Percentiles rank a stretch among this genome's conserved stretches.
Conservation (phyloP, 73 alveolate genomes). For the Paramecium caudatum region DNA sequence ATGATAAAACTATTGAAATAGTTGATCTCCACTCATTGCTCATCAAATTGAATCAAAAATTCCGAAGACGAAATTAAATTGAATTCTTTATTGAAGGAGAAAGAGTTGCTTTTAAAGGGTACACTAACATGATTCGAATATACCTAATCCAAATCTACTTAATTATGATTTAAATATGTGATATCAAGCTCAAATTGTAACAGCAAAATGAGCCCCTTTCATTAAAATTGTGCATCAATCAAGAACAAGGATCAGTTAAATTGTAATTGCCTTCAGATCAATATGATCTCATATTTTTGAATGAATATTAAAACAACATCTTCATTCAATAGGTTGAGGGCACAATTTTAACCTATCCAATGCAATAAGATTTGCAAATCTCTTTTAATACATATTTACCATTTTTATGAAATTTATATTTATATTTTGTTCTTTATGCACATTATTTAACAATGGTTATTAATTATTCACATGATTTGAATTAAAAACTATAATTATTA, state of each 20-base stretch:
- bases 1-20: conserved; percentile 9
- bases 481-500: too few species aligned
- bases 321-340: neutral
- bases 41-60: neutral
- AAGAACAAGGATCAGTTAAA: neutral
- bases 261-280: neutral
- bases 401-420: too few species aligned
- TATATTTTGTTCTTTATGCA: too few species aligned
- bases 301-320: neutral
- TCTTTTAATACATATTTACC: neutral
- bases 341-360: neutral
- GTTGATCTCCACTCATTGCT: neutral
- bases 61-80: neutral
- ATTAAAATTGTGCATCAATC: neutral
- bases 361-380: neutral
- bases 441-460: too few species aligned
- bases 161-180: neutral
- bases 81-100: conserved; percentile 15
- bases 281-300: neutral
- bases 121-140: neutral
- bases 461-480: too few species aligned
- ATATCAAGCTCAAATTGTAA: neutral
- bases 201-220: neutral
- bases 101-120: neutral
- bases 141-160: neutral